phyloP scores from a whole-genome alignment of 345 rosid genomes.

The Erysimum cheiranthoides region DNA sequence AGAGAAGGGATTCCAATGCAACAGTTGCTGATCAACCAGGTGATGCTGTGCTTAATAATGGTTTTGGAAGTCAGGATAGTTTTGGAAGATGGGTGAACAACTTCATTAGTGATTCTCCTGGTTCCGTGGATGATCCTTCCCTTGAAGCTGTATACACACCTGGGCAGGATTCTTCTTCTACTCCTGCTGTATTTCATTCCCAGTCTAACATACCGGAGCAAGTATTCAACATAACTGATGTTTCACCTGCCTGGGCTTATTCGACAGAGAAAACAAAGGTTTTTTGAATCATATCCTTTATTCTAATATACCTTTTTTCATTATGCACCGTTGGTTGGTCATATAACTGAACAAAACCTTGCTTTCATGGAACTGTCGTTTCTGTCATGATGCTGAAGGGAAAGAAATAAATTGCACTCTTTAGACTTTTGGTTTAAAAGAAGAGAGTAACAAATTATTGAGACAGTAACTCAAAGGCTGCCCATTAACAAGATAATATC shows the following conservation, averaged over 20 bases:
- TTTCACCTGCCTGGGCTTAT: conserved; percentile 87
- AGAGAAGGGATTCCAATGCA: conserved; percentile 45
- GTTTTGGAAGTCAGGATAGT: conserved; percentile 85
- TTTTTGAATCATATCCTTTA: neutral
- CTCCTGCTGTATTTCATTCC: conserved; percentile 44
- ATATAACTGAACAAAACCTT: conserved; percentile 19
- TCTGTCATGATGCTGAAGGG: conserved; percentile 11
- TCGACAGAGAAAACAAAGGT: conserved; percentile 90
- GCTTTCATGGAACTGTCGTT: neutral
- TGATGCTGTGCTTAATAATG: conserved; percentile 49
- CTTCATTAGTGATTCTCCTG: conserved; percentile 61
- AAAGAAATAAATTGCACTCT: neutral
- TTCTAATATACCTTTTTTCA: neutral
- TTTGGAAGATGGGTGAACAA: conserved; percentile 85
- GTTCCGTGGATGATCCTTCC: conserved; percentile 58
- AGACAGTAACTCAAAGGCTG: conserved; percentile 14
- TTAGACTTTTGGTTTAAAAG: conserved; percentile 20
- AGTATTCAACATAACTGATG: conserved; percentile 74
- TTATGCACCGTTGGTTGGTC: conserved; percentile 13
- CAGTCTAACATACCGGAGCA: conserved; percentile 56
- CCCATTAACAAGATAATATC: neutral
- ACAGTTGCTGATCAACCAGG: conserved; percentile 47
- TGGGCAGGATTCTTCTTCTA: conserved; percentile 49
- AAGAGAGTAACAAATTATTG: conserved; percentile 5
- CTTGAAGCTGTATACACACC: conserved; percentile 58